Percentiles rank a stretch among this genome's conserved stretches.
phyloP scores from a whole-genome alignment of 768 basidiomycete species.

The Phanerochaete carnosa region DNA sequence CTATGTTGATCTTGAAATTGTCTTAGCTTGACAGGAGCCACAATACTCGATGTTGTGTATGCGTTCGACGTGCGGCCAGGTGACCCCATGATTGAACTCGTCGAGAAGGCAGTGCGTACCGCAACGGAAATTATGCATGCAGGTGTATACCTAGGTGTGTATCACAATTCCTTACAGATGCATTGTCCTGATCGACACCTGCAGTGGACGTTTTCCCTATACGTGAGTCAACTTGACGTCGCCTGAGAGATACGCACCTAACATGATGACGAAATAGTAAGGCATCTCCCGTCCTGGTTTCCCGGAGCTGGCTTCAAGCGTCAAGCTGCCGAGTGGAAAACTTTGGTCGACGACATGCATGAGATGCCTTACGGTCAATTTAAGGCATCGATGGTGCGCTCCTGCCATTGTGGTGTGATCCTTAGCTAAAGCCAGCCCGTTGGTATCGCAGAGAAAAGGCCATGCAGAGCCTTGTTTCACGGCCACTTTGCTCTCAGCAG shows the following conservation, averaged over 20 bases:
- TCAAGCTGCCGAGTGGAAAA: background rate
- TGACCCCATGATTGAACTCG: conserved; percentile 40
- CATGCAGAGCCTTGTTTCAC: conserved; percentile 32
- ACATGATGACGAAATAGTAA: background rate
- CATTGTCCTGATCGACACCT: background rate
- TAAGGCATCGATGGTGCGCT: background rate
- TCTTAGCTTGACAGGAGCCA: conserved; percentile 27
- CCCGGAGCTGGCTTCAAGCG: conserved; percentile 23
- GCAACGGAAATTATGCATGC: conserved; percentile 10
- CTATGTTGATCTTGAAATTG: background rate
- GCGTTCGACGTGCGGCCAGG: conserved; percentile 36
- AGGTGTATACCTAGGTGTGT: background rate
- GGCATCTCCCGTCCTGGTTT: conserved; percentile 21
- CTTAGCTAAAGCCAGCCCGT: background rate
- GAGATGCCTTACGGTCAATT: background rate
- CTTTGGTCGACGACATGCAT: background rate
- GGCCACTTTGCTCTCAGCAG: background rate
- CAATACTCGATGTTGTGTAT: conserved; percentile 39
- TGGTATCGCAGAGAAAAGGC: conserved; percentile 19
- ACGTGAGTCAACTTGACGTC: background rate
- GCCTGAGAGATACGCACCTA: background rate
- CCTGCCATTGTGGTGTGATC: background rate
- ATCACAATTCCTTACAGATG: background rate
- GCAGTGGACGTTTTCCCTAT: background rate
- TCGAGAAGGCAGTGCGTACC: conserved; percentile 31